Evolutionary conservation across 2,329 filamentous ascomycete genomes (phyloP).

Genomic region (Colletotrichum paranaense): DNA sequence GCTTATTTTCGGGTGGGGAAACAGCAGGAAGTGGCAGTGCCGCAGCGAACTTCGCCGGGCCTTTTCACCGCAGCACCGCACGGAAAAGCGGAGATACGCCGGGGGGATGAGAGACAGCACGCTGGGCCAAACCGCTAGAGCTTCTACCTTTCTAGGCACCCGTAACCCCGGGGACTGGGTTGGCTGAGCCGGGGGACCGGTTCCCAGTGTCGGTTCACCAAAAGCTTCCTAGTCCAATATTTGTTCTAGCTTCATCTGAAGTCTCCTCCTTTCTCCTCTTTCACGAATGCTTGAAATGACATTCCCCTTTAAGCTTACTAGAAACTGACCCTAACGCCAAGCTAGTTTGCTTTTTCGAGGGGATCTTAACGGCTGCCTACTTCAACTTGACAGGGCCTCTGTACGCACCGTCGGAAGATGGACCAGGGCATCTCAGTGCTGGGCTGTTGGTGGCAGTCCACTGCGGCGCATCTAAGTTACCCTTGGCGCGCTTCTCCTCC

Average conservation of each 20-base stretch:
- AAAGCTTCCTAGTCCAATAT: not conserved
- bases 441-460: not conserved
- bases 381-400: not conserved
- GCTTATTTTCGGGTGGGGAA: not conserved
- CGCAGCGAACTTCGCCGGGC: not conserved
- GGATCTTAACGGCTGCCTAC: not conserved
- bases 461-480: not conserved
- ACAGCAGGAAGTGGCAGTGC: slow-evolving; percentile 8
- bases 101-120: not conserved
- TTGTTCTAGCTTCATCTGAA: not conserved
- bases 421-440: not conserved
- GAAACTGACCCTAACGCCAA: not conserved
- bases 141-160: not conserved
- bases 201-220: not conserved
- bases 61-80: not conserved
- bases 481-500: not conserved
- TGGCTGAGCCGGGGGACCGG: not conserved
- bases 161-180: not conserved
- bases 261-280: not conserved
- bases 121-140: too few relatives aligned
- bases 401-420: not conserved
- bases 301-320: not conserved
- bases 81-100: not conserved
- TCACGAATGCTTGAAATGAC: not conserved
- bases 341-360: not conserved